Base-by-base conservation (phyloP, 495 filamentous ascomycete species). In the Xylaria palmicola region DNA sequence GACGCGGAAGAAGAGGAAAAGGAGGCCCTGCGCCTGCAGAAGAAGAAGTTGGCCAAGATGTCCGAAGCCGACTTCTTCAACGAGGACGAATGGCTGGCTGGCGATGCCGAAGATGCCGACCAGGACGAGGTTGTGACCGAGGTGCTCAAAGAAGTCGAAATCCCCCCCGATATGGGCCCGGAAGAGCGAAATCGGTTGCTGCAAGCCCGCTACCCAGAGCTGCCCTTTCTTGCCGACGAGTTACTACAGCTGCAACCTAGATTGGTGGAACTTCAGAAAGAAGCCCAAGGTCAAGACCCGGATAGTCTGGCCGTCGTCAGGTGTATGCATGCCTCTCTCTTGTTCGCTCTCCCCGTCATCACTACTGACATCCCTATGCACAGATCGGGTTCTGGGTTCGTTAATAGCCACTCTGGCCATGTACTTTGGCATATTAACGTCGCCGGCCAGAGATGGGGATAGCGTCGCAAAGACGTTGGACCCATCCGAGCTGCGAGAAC, bases 51-150 rank as follows among this genome's bases (percentile, higher is more conserved):
- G 47, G 78, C 90, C 65, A 85, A 86, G 60, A 90, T 97, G 87
- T 81, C 86, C 15, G 92, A 94, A 68, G 90, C 86, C 40, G 95
- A 98, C 70, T 98, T 96, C 1, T 95, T 97, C 56, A 91, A 97
- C 63, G 90, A 95, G 71, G 81, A 83, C 39, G 91, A 93, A 56
- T 97, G 93, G 94, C 64, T 84, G 20, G 80, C 78, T 27, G 66
- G 75, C 10, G 68, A 65, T 17, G 71, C 76, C 4, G 79, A 82
- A 1, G 75, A 72, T 1, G 75, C 69, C 0, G 83, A 74, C 4
- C 74, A 79, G 27, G 71, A 77, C 26, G 79, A 82, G 4, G 82
- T 88, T 15, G 84, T 97, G 9, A 92, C 86, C 8, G 94, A 98
- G 70, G 83, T 90, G 5, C 78, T 98, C 39, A 90, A 91, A 30